Evolutionary conservation across 2,329 filamentous ascomycete genomes (phyloP).

Genomic region (Graphilbum sp.): DNA sequence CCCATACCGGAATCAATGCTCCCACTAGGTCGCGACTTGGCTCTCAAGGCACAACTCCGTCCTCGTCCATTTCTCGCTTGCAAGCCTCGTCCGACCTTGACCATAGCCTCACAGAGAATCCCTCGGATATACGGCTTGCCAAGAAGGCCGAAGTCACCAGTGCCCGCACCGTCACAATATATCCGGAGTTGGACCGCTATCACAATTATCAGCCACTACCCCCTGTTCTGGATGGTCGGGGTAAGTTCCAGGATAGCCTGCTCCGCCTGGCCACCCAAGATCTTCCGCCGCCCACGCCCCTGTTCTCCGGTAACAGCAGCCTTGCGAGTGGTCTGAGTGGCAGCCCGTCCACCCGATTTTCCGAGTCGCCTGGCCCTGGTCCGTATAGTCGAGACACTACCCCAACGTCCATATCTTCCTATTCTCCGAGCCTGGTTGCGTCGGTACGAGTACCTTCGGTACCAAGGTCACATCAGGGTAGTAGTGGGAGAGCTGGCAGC

Average conservation of each 20-base stretch:
- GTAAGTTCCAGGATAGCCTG: slow-evolving; percentile 29
- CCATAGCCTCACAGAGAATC: slow-evolving; percentile 25
- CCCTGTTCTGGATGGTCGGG: slow-evolving; percentile 8
- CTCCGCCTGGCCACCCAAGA: slow-evolving; percentile 46
- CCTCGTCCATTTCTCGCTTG: slow-evolving; percentile 20
- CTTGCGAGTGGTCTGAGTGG: slow-evolving; percentile 43
- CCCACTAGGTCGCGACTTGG: slow-evolving; percentile 17
- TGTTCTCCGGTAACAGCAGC: slow-evolving; percentile 42
- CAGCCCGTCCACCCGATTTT: slow-evolving; percentile 61
- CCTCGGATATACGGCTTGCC: slow-evolving; percentile 24
- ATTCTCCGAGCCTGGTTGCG: slow-evolving; percentile 46
- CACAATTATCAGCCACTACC: slow-evolving; percentile 26
- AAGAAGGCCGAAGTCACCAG: slow-evolving; percentile 24
- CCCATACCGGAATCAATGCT: slow-evolving; percentile 9
- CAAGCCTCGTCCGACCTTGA: slow-evolving; percentile 24
- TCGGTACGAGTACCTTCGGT: slow-evolving; percentile 26
- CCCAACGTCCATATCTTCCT: slow-evolving; percentile 61
- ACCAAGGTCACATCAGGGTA: slow-evolving; percentile 28
- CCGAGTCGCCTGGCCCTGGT: slow-evolving; percentile 52
- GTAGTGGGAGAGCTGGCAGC: slow-evolving; percentile 38
- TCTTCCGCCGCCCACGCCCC: slow-evolving; percentile 43
- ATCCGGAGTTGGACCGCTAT: slow-evolving; percentile 47
- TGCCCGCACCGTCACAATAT: slow-evolving; percentile 29
- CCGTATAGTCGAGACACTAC: slow-evolving; percentile 64
- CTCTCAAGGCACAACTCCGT: slow-evolving; percentile 21